These are phyloP conservation scores for Petunia secreta DNA, from an alignment of 257 asterid genomes.

Conservation along the genomic window DNA sequence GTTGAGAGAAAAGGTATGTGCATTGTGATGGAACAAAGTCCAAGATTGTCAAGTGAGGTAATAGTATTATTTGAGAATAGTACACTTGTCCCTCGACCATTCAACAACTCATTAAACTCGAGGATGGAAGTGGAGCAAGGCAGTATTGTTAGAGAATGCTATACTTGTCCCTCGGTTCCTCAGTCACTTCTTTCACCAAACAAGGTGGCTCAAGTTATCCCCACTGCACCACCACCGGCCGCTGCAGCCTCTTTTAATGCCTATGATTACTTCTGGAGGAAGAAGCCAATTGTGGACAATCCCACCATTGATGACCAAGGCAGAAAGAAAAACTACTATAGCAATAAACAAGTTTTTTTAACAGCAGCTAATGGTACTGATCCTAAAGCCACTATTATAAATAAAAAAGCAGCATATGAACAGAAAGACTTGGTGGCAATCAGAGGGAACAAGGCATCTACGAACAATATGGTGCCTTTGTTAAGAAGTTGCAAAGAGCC, in stretches of 20 bases:
- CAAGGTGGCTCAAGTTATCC: slow-evolving; percentile 38
- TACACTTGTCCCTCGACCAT: background rate
- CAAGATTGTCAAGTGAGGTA: slow-evolving; percentile 40
- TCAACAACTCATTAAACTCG: slow-evolving; percentile 36
- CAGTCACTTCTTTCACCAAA: slow-evolving; percentile 58
- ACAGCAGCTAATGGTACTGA: slow-evolving; percentile 6
- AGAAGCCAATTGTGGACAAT: slow-evolving; percentile 39
- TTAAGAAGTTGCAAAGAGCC: slow-evolving; percentile 69
- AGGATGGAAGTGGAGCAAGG: slow-evolving; percentile 25
- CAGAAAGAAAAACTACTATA: slow-evolving; percentile 28
- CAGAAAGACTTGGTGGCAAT: slow-evolving; percentile 50
- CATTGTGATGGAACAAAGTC: slow-evolving; percentile 30
- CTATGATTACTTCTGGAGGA: slow-evolving; percentile 76
- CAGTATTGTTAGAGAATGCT: background rate
- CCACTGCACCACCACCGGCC: slow-evolving; percentile 29
- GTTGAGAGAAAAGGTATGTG: slow-evolving; percentile 16
- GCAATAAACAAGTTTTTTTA: slow-evolving; percentile 3
- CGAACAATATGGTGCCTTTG: slow-evolving; percentile 40
- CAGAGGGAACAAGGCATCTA: slow-evolving; percentile 43
- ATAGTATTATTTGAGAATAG: slow-evolving; percentile 16
- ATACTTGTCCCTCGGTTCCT: slow-evolving; percentile 29
- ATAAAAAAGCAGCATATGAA: slow-evolving; percentile 31
- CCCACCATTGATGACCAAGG: slow-evolving; percentile 22
- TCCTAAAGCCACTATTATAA: slow-evolving; percentile 20
- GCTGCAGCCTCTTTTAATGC: slow-evolving; percentile 53